Evolutionary conservation across 2,329 filamentous ascomycete genomes (phyloP), one percentile per base, ranked within the genome.

Genomic region (Akanthomyces uredinophilus): DNA sequence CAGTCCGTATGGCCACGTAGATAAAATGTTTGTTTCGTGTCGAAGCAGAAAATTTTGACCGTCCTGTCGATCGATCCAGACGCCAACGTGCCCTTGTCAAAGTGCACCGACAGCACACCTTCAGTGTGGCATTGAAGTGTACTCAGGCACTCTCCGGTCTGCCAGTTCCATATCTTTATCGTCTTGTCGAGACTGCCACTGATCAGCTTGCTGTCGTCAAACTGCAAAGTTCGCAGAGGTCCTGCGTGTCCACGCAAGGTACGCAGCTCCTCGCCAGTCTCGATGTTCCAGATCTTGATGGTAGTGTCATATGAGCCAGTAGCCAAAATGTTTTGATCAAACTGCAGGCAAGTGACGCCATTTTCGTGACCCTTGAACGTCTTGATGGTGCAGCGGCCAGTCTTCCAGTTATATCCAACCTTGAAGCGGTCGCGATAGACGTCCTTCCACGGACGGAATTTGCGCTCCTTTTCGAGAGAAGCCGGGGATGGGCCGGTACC

Each of bases 341-440:
- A 79, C 63, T 79, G 77, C 10, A 79, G 70, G 53, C 77, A 79
- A 2, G 77, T 79, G 44, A 79, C 72, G 44, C 94, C 94, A 71
- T 97, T 97, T 13, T 85, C 88, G 74, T 98, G 81, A 1, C 93
- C 94, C 68, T 88, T 88, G 74, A 99, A 92, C 14, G 90, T 86
- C 71, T 89, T 92, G 67, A 91, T 89, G 7, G 88, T 88, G 76
- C 89, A 98, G 43, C 94, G 87, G 4, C 95, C 94, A 66, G 96
- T 92, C 73, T 96, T 96, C 95, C 95, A 99, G 73, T 98, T 98
- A 64, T 89, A 95, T 57, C 95, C 94, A 53, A 99, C 92, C 73
- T 94, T 95, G 81, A 94, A 98, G 18, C 91, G 86, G 73, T 97
- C 94, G 66, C 92, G 90, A 78, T 99, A 99, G 1, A 99, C 91